A percentile compares a stretch with the other conserved stretches of the same genome.
phyloP scores from a whole-genome alignment of 768 basidiomycete genomes.

The Rhodotorula sphaerocarpa region DNA sequence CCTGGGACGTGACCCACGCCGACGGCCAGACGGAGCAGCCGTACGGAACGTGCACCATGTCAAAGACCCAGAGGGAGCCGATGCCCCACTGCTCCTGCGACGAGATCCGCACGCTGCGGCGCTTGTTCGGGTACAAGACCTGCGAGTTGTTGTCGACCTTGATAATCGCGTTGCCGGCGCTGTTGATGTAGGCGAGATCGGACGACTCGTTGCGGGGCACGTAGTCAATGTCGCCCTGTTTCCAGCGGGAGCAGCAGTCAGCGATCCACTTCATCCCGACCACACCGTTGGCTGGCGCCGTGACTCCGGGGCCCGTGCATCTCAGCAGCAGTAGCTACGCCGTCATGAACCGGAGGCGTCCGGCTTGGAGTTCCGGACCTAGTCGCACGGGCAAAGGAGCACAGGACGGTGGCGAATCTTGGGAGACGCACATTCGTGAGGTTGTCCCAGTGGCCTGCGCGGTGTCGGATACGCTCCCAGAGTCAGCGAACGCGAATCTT shows the following conservation, averaged over 20 bases:
- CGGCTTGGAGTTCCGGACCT: too few relatives aligned
- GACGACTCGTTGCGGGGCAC: conserved; percentile 15
- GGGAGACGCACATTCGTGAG: conserved; percentile 5
- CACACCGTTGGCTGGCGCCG: too few relatives aligned
- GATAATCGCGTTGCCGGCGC: conserved; percentile 25
- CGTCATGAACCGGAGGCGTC: too few relatives aligned
- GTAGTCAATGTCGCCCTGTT: conserved; percentile 12
- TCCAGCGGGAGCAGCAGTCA: too few relatives aligned
- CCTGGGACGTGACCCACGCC: conserved; percentile 4
- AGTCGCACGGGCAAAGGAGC: too few relatives aligned
- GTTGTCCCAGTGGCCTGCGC: conserved; percentile 27
- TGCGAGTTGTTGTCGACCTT: conserved; percentile 27
- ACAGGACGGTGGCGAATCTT: too few relatives aligned
- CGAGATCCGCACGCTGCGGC: conserved; percentile 38
- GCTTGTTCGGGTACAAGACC: conserved; percentile 37
- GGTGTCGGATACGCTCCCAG: too few relatives aligned
- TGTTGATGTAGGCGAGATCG: conserved; percentile 25
- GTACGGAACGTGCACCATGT: conserved; percentile 47
- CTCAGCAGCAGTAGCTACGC: not conserved
- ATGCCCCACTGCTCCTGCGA: conserved; percentile 18
- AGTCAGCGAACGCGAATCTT: too few relatives aligned
- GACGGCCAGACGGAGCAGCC: conserved; percentile 46
- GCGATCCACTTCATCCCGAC: too few relatives aligned
- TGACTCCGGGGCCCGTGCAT: not conserved
- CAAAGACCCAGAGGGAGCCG: conserved; percentile 32